Percentiles rank a stretch among this genome's conserved stretches.
phyloP scores from a whole-genome alignment of 345 rosid genomes.

The Hirschfeldia incana region DNA sequence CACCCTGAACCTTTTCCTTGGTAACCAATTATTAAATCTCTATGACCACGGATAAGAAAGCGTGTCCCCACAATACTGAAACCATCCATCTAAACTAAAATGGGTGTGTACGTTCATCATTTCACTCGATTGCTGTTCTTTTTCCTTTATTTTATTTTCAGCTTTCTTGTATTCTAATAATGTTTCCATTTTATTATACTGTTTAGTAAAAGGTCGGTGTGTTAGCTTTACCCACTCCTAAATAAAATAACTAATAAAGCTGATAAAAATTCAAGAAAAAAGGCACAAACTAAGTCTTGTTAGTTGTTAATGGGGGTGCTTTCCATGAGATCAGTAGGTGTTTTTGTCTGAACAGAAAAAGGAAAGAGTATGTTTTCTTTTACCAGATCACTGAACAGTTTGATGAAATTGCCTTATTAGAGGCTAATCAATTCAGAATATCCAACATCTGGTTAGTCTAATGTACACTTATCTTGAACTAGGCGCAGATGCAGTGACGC shows the following conservation, averaged over 20 bases:
- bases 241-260: constrained; percentile 20
- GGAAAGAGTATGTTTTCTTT: background rate
- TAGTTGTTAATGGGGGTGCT: background rate
- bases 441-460: background rate
- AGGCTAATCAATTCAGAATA: background rate
- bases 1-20: background rate
- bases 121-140: constrained; percentile 29
- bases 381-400: background rate
- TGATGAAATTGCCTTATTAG: background rate
- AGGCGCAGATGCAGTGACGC: background rate
- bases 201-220: constrained; percentile 25
- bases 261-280: constrained; percentile 21
- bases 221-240: constrained; percentile 41
- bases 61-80: background rate
- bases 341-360: background rate
- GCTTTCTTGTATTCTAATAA: constrained; percentile 27
- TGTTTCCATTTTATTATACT: background rate
- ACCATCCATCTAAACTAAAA: background rate
- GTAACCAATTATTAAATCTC: background rate
- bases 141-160: background rate
- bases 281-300: background rate
- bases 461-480: background rate
- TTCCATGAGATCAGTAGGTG: background rate
- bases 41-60: constrained; percentile 7
- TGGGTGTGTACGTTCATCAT: constrained; percentile 11